Evolutionary conservation across 257 asterid species (phyloP).

Genomic region (Gardenia jasminoides): DNA sequence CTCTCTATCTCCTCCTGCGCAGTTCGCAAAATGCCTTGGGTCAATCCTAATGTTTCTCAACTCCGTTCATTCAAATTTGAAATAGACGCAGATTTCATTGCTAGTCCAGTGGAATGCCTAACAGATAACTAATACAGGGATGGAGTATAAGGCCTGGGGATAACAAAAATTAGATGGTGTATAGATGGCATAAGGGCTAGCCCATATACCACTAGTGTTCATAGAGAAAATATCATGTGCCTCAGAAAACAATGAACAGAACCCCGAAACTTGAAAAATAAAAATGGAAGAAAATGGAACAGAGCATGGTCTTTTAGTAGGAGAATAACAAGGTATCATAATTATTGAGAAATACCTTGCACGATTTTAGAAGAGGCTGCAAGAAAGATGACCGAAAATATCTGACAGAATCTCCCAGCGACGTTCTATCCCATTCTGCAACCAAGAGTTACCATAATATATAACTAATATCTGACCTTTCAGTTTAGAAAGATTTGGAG

Average conservation of each 20-base stretch:
- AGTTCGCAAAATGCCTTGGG: not conserved
- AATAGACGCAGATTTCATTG: not conserved
- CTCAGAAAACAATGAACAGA: not conserved
- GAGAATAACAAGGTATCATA: not conserved
- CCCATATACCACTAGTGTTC: not conserved
- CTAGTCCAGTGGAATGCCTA: not conserved
- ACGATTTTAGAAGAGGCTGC: slow-evolving; percentile 82
- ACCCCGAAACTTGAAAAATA: not conserved
- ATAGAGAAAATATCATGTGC: not conserved
- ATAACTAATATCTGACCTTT: not conserved
- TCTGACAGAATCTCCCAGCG: slow-evolving; percentile 69
- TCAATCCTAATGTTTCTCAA: not conserved
- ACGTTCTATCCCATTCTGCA: slow-evolving; percentile 75
- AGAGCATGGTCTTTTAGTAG: not conserved
- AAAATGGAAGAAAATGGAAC: not conserved
- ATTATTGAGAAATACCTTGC: slow-evolving; percentile 65
- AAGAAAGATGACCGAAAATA: slow-evolving; percentile 71
- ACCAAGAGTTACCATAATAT: not conserved
- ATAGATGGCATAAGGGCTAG: not conserved
- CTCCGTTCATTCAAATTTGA: not conserved
- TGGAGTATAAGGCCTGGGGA: not conserved
- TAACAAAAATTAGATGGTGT: not conserved
- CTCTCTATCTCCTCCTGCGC: slow-evolving; percentile 87
- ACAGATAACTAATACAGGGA: not conserved
- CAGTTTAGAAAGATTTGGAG: not conserved